Conservation (phyloP, 2,329 filamentous ascomycete genomes). For the Colletotrichum tabaci region DNA sequence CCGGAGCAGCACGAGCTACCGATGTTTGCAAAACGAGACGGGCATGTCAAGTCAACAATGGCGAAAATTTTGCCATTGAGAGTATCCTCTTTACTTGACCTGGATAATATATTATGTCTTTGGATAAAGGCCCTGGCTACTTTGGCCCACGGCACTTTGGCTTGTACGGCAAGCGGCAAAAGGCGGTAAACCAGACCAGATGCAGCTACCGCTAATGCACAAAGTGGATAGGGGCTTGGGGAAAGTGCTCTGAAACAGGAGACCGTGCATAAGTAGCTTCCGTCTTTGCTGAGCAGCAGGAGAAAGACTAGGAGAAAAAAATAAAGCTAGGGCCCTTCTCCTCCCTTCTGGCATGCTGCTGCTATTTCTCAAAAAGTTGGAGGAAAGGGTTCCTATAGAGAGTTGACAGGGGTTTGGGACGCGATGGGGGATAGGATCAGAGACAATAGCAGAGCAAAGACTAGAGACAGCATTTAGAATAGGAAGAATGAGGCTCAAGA, state of each 20-base stretch:
- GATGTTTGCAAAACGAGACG: background rate
- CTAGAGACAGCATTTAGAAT: too few species aligned
- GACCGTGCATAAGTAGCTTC: slow-evolving; percentile 32
- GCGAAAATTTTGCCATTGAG: background rate
- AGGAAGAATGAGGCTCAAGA: too few species aligned
- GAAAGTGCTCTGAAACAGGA: slow-evolving; percentile 32
- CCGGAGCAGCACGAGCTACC: slow-evolving; percentile 23
- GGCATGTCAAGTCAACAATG: slow-evolving; percentile 14
- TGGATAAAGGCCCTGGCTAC: slow-evolving; percentile 1
- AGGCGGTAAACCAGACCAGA: slow-evolving; percentile 25
- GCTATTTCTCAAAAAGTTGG: too few species aligned
- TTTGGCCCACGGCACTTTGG: background rate
- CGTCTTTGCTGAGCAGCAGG: background rate
- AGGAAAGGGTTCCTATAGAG: too few species aligned
- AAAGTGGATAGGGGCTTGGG: slow-evolving; percentile 14
- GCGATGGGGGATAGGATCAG: too few species aligned
- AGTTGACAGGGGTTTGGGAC: too few species aligned
- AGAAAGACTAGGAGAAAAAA: too few species aligned
- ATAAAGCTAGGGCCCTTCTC: background rate
- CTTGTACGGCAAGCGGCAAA: slow-evolving; percentile 14
- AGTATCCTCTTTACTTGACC: background rate
- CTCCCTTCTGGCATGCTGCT: background rate
- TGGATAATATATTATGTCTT: slow-evolving; percentile 18
- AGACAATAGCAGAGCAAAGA: too few species aligned
- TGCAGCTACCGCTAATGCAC: slow-evolving; percentile 20